phyloP scores from a whole-genome alignment of 805 yeast species.

The Kluyveromyces wickerhamii region DNA sequence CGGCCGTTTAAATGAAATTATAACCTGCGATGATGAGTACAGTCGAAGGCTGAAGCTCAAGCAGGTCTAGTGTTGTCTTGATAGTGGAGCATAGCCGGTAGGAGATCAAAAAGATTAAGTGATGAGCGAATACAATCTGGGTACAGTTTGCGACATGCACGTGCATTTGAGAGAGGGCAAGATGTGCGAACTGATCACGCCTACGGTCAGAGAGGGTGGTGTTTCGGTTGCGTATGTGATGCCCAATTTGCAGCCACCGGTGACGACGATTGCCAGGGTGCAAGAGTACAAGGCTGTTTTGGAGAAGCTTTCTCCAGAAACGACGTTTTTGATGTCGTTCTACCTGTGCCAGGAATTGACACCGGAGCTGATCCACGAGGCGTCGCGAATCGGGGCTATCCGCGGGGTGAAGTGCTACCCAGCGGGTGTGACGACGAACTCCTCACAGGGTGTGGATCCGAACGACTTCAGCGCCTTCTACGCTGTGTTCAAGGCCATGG shows the following conservation, averaged over 20 bases:
- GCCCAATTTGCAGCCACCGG: slow-evolving; percentile 95
- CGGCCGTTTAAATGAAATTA: too few species aligned
- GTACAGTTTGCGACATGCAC: slow-evolving; percentile 84
- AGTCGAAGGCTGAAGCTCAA: too few species aligned
- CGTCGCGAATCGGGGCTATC: slow-evolving; percentile 60
- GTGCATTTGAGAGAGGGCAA: slow-evolving; percentile 92
- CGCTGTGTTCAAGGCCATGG: slow-evolving; percentile 85
- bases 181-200: slow-evolving; percentile 88
- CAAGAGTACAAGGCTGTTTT: slow-evolving; percentile 58
- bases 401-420: slow-evolving; percentile 95
- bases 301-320: slow-evolving; percentile 61
- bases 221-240: slow-evolving; percentile 83
- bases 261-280: slow-evolving; percentile 69
- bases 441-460: slow-evolving; percentile 85
- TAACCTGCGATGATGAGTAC: too few species aligned
- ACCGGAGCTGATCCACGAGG: slow-evolving; percentile 76
- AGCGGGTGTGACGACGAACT: slow-evolving; percentile 98
- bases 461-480: slow-evolving; percentile 84
- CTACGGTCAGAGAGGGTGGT: slow-evolving; percentile 88
- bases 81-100: too few species aligned
- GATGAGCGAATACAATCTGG: slow-evolving; percentile 36
- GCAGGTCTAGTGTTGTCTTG: too few species aligned
- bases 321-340: slow-evolving; percentile 87
- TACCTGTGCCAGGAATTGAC: slow-evolving; percentile 73
- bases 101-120: too few species aligned